These are phyloP conservation scores for Saccharomycopsis amapae DNA, from an alignment of 805 yeast genomes.

Conservation along the genomic window DNA sequence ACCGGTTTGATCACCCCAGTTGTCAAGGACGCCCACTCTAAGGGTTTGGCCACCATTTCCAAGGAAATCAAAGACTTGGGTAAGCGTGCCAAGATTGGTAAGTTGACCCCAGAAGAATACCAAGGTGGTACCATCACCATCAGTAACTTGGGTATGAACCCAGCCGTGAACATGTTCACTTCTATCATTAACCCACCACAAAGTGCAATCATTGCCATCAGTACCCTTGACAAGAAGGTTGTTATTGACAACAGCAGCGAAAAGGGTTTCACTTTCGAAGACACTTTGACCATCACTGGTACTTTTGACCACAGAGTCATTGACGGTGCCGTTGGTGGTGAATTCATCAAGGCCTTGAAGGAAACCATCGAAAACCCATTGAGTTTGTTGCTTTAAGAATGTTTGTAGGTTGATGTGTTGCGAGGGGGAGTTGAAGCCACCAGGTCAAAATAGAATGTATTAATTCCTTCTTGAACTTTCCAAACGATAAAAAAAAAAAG, in stretches of 20 bases:
- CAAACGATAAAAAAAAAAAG: too few species aligned
- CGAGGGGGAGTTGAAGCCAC: too few species aligned
- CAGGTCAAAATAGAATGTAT: too few species aligned
- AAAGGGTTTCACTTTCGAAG: slow-evolving; percentile 88
- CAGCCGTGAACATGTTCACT: slow-evolving; percentile 85
- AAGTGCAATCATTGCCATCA: slow-evolving; percentile 87
- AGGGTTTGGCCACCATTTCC: slow-evolving; percentile 82
- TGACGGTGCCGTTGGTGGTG: slow-evolving; percentile 98
- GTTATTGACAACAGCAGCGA: slow-evolving; percentile 88
- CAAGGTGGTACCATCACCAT: slow-evolving; percentile 99
- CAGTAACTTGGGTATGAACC: slow-evolving; percentile 98
- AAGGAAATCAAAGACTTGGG: slow-evolving; percentile 84
- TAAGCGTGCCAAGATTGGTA: slow-evolving; percentile 91
- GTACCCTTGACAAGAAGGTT: slow-evolving; percentile 87
- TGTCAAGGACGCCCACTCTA: slow-evolving; percentile 77
- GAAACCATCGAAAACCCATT: slow-evolving; percentile 90
- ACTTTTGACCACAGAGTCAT: slow-evolving; percentile 96
- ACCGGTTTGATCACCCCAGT: slow-evolving; percentile 96
- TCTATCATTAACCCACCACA: slow-evolving; percentile 98
- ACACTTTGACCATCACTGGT: slow-evolving; percentile 86
- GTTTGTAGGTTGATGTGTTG: background rate
- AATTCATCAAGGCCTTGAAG: slow-evolving; percentile 90
- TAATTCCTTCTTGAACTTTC: too few species aligned
- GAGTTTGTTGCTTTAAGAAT: slow-evolving; percentile 68
- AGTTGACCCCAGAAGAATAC: slow-evolving; percentile 92